These are phyloP conservation scores for Centella asiatica DNA, from an alignment of 129 eudicot species.

Conservation along the genomic window DNA sequence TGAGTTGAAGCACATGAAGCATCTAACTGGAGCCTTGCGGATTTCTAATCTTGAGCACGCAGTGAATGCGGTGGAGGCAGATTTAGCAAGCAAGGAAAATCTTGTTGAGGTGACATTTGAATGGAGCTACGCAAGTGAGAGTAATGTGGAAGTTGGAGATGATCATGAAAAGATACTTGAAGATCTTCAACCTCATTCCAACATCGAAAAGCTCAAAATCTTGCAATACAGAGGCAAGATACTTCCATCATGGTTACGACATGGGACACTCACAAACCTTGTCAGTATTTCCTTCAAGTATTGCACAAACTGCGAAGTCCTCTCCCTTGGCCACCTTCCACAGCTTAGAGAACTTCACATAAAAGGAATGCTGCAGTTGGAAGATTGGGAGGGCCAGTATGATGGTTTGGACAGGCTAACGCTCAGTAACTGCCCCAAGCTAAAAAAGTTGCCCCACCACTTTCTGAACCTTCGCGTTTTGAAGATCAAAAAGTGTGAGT, in stretches of 20 bases:
- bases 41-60: constrained; percentile 8
- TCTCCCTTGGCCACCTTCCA: constrained; percentile 8
- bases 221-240: background rate
- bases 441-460: background rate
- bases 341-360: constrained; percentile 3
- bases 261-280: constrained; percentile 1
- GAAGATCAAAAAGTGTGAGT: constrained; percentile 16
- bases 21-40: background rate
- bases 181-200: constrained; percentile 11
- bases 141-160: background rate
- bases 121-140: constrained; percentile 8
- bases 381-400: constrained; percentile 1
- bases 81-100: constrained; percentile 7
- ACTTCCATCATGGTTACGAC: constrained; percentile 16
- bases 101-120: constrained; percentile 4
- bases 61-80: constrained; percentile 8
- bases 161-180: constrained; percentile 9
- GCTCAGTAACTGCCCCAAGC: background rate
- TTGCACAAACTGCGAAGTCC: constrained; percentile 11
- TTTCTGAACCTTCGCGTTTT: background rate
- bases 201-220: background rate
- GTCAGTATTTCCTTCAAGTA: constrained; percentile 1
- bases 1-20: constrained; percentile 7
- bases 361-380: constrained; percentile 15
- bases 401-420: background rate